Conservation (phyloP, 1,139 yeast genomes). For the Kluyveromyces marxianus region DNA sequence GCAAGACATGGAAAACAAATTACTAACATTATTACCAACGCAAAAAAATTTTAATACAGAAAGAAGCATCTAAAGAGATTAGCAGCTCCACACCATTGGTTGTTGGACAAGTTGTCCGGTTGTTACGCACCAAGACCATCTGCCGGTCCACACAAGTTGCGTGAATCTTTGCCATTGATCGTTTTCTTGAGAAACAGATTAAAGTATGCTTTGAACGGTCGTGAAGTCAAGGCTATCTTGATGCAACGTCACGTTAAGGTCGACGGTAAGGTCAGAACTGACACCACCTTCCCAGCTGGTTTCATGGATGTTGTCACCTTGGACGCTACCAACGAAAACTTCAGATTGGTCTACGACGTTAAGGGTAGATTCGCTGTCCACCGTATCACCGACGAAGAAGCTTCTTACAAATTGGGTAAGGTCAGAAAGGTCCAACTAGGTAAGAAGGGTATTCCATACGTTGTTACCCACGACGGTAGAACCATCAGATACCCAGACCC, state of each 20-base stretch:
- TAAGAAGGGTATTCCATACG: constrained; percentile 96
- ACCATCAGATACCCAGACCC: constrained; percentile 99
- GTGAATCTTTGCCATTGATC: constrained; percentile 97
- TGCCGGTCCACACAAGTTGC: constrained; percentile 98
- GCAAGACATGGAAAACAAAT: neutral
- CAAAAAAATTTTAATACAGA: constrained; percentile 31
- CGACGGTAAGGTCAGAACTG: constrained; percentile 99
- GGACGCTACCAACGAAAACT: constrained; percentile 98
- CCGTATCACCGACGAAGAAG: constrained; percentile 99
- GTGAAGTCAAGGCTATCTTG: constrained; percentile 98
- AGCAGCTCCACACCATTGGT: constrained; percentile 99
- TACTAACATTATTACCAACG: neutral
- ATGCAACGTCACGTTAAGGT: constrained; percentile 99
- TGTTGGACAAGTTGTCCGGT: constrained; percentile 99
- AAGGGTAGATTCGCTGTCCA: constrained; percentile 99
- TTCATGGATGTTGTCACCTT: constrained; percentile 97
- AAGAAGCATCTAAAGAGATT: constrained; percentile 97
- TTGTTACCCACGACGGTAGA: constrained; percentile 99
- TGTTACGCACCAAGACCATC: constrained; percentile 99
- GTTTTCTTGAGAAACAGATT: constrained; percentile 99
- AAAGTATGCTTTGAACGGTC: constrained; percentile 98
- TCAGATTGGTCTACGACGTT: constrained; percentile 96
- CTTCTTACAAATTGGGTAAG: constrained; percentile 94
- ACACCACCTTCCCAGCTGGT: constrained; percentile 97
- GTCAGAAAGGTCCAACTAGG: constrained; percentile 97